A percentile compares a stretch with the other conserved stretches of the same genome.
phyloP scores from a whole-genome alignment of 257 asterid species.

The Cynanchum wilfordii region DNA sequence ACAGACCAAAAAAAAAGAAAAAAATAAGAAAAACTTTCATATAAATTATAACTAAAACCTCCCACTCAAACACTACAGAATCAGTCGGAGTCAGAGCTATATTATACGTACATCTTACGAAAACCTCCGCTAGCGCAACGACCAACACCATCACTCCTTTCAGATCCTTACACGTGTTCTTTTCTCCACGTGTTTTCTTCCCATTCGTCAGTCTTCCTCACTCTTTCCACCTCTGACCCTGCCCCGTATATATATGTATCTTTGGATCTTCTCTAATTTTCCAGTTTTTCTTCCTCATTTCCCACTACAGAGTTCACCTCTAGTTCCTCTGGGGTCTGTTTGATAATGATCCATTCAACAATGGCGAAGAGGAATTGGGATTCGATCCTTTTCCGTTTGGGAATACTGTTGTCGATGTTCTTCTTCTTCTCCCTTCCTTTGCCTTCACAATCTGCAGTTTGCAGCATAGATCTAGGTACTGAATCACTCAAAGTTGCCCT shows the following conservation, averaged over 20 bases:
- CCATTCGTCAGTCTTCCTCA: conserved; percentile 22
- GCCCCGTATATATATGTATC: conserved; percentile 23
- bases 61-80: no score
- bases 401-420: conserved; percentile 38
- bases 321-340: background rate
- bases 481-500: conserved; percentile 94
- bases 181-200: conserved; percentile 19
- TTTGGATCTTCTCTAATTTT: conserved; percentile 11
- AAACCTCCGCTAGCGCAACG: conserved; percentile 3
- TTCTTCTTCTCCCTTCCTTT: conserved; percentile 23
- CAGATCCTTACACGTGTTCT: conserved; percentile 46
- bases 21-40: no score
- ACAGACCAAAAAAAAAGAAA: no score
- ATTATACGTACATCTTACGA: background rate
- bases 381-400: conserved; percentile 29
- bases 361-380: conserved; percentile 33
- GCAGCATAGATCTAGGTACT: conserved; percentile 97
- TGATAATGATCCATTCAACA: background rate
- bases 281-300: background rate
- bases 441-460: conserved; percentile 73
- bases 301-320: conserved; percentile 16
- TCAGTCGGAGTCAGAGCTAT: no score
- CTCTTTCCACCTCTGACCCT: conserved; percentile 34
- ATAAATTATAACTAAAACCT: no score
- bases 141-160: conserved; percentile 57